Conservation (phyloP, 2,329 filamentous ascomycete species). For the Thielaviopsis musarum region DNA sequence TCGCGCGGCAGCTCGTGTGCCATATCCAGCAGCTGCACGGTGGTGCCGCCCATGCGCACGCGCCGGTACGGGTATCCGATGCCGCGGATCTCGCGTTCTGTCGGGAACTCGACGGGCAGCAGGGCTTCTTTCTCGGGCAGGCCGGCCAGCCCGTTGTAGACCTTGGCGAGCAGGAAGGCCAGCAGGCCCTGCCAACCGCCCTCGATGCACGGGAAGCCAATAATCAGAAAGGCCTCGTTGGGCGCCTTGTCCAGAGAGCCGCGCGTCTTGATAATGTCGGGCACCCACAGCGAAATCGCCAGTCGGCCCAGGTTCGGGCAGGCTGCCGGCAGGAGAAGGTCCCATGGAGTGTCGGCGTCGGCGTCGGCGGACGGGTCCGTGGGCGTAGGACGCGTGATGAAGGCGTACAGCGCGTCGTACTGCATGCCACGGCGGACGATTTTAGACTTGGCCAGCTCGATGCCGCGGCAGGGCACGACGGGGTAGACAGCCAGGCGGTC, state of each 20-base stretch:
- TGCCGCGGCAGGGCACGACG: constrained; percentile 63
- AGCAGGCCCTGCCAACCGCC: constrained; percentile 24
- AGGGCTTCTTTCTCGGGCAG: constrained; percentile 46
- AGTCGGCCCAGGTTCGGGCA: constrained; percentile 44
- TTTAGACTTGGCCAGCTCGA: constrained; percentile 50
- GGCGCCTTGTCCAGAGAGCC: constrained; percentile 25
- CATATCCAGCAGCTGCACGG: constrained; percentile 37
- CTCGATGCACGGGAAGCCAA: constrained; percentile 48
- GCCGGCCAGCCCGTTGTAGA: constrained; percentile 30
- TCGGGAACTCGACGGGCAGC: constrained; percentile 47
- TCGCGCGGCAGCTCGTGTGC: constrained; percentile 41
- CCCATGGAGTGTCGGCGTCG: constrained; percentile 16
- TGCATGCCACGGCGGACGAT: constrained; percentile 54
- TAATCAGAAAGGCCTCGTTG: constrained; percentile 39
- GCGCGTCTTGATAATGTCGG: constrained; percentile 39
- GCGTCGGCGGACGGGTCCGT: constrained; percentile 19
- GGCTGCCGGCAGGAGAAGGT: constrained; percentile 2
- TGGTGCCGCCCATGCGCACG: constrained; percentile 51
- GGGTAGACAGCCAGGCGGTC: constrained; percentile 54
- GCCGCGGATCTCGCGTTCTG: constrained; percentile 35
- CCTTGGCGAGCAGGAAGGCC: constrained; percentile 33
- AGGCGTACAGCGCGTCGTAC: constrained; percentile 69
- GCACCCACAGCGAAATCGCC: constrained; percentile 49
- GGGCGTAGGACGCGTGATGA: constrained; percentile 45
- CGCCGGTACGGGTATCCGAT: constrained; percentile 41